Base-by-base conservation (phyloP, 1,284 basidiomycete species). In the Malassezia psittaci region DNA sequence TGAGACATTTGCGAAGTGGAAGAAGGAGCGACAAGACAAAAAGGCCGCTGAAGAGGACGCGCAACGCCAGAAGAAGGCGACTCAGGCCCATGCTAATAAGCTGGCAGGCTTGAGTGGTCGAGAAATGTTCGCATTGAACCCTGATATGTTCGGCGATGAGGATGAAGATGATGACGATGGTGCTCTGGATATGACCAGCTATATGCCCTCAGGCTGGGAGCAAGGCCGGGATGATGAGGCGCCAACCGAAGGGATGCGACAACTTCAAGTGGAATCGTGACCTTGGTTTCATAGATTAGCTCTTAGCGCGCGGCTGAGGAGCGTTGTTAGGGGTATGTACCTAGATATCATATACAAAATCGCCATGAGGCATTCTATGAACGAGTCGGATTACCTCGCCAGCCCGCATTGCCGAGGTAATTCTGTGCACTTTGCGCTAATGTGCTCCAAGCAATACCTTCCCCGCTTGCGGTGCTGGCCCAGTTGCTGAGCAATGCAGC, bases 1-100 rank as follows among this genome's bases (percentile, higher is more conserved):
- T 6, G 94, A 98, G 75, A 79, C 85, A 0, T 99, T 99, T 72
- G 86, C 88, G 0, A 80, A 82, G 50, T 99, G 93, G 94, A 98
- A 98, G 79, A 86, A 85, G 59, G 62, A 71, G 44, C 49, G 72
- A 2, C 55, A 66, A 59, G 70, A 72, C 51, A 71, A 71, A 79
- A 94, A 86, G 59, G 48, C 79, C 87, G 58, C 81, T 87, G 83
- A 84, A 87, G 79, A 91, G 90, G 83, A 98, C 90, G 78, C 79
- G 83, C 19, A 84, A 53, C 82, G 82, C 71, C 91, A 88, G 77
- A 82, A 90, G 45, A 98, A 98, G 79, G 85, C 86, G 50, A 75
- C 82, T 3, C 86, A 90, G 66, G 82, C 82, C 6, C 83, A 86
- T 3, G 90, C 90, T 5, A 93, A 93, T 65, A 96, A 96, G 83